A percentile compares a stretch with the other conserved stretches of the same genome.
phyloP scores from a whole-genome alignment of 2,329 filamentous ascomycete genomes.

The Erysiphe pulchra region DNA sequence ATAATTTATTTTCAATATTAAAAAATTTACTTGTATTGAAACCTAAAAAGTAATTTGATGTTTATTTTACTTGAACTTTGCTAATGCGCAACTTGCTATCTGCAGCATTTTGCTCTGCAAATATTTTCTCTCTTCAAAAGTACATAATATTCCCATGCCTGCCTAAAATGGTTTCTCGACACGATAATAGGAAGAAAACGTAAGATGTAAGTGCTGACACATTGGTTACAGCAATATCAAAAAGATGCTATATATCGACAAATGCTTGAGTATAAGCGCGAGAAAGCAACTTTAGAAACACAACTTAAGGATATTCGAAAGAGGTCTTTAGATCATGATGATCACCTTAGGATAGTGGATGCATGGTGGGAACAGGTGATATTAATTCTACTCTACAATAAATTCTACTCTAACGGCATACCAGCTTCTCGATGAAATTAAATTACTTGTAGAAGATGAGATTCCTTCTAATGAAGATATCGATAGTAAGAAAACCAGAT shows the following conservation, averaged over 20 bases:
- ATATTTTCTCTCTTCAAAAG: constrained; percentile 10
- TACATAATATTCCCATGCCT: constrained; percentile 4
- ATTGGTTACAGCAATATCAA: constrained; percentile 43
- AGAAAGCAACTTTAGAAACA: constrained; percentile 56
- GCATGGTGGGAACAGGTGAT: constrained; percentile 82
- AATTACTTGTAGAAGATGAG: constrained; percentile 27
- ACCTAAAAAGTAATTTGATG: constrained; percentile 3
- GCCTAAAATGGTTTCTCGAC: constrained; percentile 1
- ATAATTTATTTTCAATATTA: background rate
- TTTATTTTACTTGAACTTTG: constrained; percentile 13
- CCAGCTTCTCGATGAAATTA: constrained; percentile 38
- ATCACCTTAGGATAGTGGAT: constrained; percentile 76
- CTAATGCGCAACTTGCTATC: constrained; percentile 21
- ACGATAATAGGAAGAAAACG: background rate
- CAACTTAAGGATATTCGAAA: constrained; percentile 62
- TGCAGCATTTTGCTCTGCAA: constrained; percentile 16
- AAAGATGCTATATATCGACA: constrained; percentile 94
- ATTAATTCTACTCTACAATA: background rate
- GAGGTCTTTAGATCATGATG: constrained; percentile 60
- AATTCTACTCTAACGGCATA: constrained; percentile 1
- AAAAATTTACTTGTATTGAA: background rate
- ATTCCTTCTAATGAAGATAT: constrained; percentile 19
- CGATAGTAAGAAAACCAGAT: constrained; percentile 11
- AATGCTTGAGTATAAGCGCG: constrained; percentile 94
- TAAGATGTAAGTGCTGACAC: constrained; percentile 13